Evolutionary conservation across 2,329 filamentous ascomycete genomes (phyloP).

Genomic region (Ciborinia camelliae): DNA sequence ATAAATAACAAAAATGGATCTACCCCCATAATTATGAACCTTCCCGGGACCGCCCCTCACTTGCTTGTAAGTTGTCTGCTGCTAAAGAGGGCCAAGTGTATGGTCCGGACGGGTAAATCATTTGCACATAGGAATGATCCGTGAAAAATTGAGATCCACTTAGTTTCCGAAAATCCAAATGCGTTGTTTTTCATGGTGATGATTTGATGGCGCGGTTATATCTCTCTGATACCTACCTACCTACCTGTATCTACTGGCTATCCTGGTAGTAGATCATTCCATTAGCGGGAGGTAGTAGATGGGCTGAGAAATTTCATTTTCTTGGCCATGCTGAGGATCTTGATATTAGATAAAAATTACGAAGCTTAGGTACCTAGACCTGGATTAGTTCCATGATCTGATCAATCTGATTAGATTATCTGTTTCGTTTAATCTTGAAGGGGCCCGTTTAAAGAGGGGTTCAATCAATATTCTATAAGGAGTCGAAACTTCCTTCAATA

Average conservation of each 20-base stretch:
- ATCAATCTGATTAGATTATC: constrained; percentile 13
- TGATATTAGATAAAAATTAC: neutral
- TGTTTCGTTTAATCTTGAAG: too few species aligned
- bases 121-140: neutral
- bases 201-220: neutral
- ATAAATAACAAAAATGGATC: neutral
- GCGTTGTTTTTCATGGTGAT: neutral
- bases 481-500: neutral
- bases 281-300: too few species aligned
- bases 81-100: neutral
- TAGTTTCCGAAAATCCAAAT: neutral
- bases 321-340: neutral
- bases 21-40: neutral
- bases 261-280: too few species aligned
- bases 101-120: too few species aligned
- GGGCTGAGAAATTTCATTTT: too few species aligned
- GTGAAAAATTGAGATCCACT: neutral
- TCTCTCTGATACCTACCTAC: too few species aligned
- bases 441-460: neutral
- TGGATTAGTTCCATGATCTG: neutral
- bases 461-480: neutral
- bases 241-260: too few species aligned
- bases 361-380: too few species aligned
- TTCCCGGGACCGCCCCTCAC: constrained; percentile 1
- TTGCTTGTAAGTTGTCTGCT: too few species aligned